These are phyloP conservation scores for Falciphora oryzae DNA, from an alignment of 2,329 filamentous ascomycete species.

Conservation along the genomic window DNA sequence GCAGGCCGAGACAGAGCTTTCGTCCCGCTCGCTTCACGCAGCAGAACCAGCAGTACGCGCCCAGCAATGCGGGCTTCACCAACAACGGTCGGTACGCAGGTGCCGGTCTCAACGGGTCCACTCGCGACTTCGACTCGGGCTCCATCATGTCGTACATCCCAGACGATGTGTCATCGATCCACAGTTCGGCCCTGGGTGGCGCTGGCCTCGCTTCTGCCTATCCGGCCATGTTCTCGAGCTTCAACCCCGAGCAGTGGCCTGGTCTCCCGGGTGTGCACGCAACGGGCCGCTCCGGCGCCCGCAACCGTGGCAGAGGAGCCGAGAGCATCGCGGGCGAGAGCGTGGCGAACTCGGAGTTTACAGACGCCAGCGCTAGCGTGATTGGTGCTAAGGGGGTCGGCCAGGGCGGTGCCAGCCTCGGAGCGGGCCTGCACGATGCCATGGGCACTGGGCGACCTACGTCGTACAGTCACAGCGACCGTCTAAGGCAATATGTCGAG, in stretches of 20 bases:
- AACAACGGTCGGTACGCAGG: conserved; percentile 35
- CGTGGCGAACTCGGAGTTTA: conserved; percentile 83
- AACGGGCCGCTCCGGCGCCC: conserved; percentile 52
- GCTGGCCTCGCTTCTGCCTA: conserved; percentile 77
- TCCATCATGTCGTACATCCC: conserved; percentile 95
- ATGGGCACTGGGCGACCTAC: conserved; percentile 59
- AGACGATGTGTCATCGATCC: conserved; percentile 93
- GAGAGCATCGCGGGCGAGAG: conserved; percentile 88
- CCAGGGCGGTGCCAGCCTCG: conserved; percentile 83
- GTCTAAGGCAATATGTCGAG: conserved; percentile 91
- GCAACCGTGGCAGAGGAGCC: conserved; percentile 31
- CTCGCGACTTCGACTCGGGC: conserved; percentile 64
- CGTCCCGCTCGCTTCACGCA: conserved; percentile 83
- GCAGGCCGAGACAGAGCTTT: conserved; percentile 86
- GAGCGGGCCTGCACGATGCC: conserved; percentile 68
- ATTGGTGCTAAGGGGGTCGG: conserved; percentile 69
- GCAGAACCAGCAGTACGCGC: conserved; percentile 32
- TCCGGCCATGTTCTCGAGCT: conserved; percentile 92
- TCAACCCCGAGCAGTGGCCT: conserved; percentile 84
- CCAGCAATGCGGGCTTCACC: conserved; percentile 13
- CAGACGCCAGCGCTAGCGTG: conserved; percentile 75
- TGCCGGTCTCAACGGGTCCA: conserved; percentile 30
- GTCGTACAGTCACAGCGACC: conserved; percentile 74
- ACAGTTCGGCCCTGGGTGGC: conserved; percentile 84
- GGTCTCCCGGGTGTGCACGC: conserved; percentile 54